These are phyloP conservation scores for Tricholoma sp. DNA, from an alignment of 768 basidiomycete species.

Conservation along the genomic window DNA sequence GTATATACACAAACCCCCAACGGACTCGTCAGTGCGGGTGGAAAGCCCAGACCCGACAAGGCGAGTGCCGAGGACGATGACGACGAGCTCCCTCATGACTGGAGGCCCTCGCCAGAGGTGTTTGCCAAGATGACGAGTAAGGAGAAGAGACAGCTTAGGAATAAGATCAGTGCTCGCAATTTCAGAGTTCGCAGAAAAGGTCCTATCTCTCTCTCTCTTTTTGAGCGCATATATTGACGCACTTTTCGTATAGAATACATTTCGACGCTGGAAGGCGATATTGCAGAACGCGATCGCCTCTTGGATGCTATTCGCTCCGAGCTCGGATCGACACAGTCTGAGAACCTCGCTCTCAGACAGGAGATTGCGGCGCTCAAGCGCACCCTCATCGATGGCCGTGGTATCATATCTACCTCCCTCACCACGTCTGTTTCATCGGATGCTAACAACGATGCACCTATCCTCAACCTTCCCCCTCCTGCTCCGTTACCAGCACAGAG, in stretches of 20 bases:
- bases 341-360: conserved; percentile 79
- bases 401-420: conserved; percentile 19
- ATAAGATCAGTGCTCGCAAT: conserved; percentile 95
- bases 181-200: conserved; percentile 95
- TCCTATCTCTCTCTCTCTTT: conserved; percentile 25
- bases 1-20: conserved; percentile 6
- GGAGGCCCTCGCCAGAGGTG: conserved; percentile 86
- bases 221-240: conserved; percentile 5
- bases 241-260: conserved; percentile 71
- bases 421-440: not conserved
- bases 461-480: conserved; percentile 45
- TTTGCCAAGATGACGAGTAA: conserved; percentile 94
- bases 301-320: conserved; percentile 85
- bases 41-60: conserved; percentile 7
- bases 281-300: conserved; percentile 87
- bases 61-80: conserved; percentile 38
- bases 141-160: conserved; percentile 93
- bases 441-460: conserved; percentile 18
- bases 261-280: conserved; percentile 86
- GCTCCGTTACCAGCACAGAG: conserved; percentile 40
- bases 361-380: conserved; percentile 74
- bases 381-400: conserved; percentile 66
- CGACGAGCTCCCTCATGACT: conserved; percentile 65
- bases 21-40: not conserved
- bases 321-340: conserved; percentile 70